These are phyloP conservation scores for Rhododendron kiyosumense DNA, from an alignment of 148 eudicot species.

Conservation along the genomic window DNA sequence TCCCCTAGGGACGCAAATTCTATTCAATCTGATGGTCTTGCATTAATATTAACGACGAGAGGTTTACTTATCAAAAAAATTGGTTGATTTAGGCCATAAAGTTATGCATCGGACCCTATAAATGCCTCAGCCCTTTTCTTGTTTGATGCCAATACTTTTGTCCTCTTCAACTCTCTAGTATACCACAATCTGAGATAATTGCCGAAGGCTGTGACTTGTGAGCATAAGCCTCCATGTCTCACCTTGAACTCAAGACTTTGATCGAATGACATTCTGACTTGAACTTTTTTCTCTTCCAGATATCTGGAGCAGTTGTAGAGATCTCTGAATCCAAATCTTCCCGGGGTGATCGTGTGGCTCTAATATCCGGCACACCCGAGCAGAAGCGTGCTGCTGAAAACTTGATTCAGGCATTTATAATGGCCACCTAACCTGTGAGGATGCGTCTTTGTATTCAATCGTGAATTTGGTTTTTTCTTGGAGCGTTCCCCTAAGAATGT, in stretches of 20 bases:
- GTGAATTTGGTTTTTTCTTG: constrained; percentile 28
- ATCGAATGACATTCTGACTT: constrained; percentile 16
- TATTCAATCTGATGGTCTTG: background rate
- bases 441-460: constrained; percentile 25
- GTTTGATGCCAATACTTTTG: background rate
- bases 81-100: background rate
- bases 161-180: background rate
- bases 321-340: constrained; percentile 71
- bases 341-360: constrained; percentile 79
- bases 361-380: constrained; percentile 79
- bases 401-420: constrained; percentile 85
- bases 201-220: background rate
- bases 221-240: background rate
- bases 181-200: background rate
- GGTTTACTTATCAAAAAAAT: background rate
- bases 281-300: constrained; percentile 41
- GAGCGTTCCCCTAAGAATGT: constrained; percentile 20
- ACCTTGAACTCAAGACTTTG: background rate
- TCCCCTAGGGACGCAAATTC: background rate
- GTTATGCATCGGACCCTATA: background rate
- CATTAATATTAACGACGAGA: background rate
- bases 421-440: constrained; percentile 54
- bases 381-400: constrained; percentile 90
- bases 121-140: background rate
- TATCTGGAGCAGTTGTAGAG: constrained; percentile 87